Evolutionary conservation across 139 green algal species (phyloP), one percentile per base, ranked within the genome.

Genomic region (Coccomyxa sp.): DNA sequence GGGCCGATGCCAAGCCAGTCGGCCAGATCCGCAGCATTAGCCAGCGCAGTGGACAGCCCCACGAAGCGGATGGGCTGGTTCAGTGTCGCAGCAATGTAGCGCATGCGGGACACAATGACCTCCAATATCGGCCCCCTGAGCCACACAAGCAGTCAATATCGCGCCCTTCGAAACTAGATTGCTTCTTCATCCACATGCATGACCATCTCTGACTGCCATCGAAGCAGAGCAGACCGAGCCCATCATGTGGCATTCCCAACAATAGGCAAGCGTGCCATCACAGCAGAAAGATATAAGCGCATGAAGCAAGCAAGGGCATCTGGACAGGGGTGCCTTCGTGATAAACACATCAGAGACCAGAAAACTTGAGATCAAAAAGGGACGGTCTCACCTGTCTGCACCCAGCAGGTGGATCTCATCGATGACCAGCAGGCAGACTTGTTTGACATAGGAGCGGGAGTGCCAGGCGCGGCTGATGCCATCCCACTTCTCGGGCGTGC

Each of bases 331-430:
- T 9, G 63, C 18, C 10, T 9, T 11, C 7, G 1, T 28, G 9
- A 9, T 21, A 21, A 71, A 71, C 63, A 71, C 9, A 15, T 71
- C 63, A 71, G 18, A 71, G 63, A 71, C 23, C 71, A 77, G 10
- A 30, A 77, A 32, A 31, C 14, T 38, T 12, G 1, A 77, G 1
- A 77, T 1, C 25, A 45, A 12, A 25, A 77, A 18, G 16, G 71
- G 25, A 45, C 10, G 1, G 14, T 1, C 25, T 38, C 71, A 88
- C 85, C 85, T 88, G 86, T 99, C 97, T 21, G 91, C 94, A 0
- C 96, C 97, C 79, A 99, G 90, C 80, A 99, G 90, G 85, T 99
- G 97, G 87, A 99, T 98, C 93, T 99, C 96, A 67, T 99, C 97
- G 68, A 99, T 96, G n/a, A 99, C 85, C 58, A 99, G 82, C 86